Percentiles rank a stretch among this genome's conserved stretches.
Conservation (phyloP, 1,284 basidiomycete species). For the Rhodotorula sp. region DNA sequence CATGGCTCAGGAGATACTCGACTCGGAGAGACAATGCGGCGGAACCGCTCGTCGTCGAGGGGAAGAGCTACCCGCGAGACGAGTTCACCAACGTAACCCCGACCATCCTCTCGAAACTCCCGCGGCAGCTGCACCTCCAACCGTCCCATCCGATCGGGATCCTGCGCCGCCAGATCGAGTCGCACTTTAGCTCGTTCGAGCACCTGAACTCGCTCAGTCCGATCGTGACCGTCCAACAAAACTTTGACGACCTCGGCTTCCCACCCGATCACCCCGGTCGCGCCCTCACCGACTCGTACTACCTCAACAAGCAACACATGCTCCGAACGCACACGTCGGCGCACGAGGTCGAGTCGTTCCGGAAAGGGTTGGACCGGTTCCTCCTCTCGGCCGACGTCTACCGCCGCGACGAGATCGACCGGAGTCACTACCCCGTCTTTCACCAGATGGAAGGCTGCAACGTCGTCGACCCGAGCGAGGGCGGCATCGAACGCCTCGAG, state of each 20-base stretch:
- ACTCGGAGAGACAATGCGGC: neutral
- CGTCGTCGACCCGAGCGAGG: conserved; percentile 59
- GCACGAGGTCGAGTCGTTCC: conserved; percentile 92
- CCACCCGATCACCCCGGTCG: conserved; percentile 91
- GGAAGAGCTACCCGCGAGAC: conserved; percentile 63
- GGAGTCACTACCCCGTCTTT: conserved; percentile 95
- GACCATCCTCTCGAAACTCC: conserved; percentile 73
- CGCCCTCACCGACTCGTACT: conserved; percentile 88
- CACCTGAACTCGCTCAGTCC: conserved; percentile 66
- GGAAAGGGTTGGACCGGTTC: conserved; percentile 74
- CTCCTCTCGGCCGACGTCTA: conserved; percentile 98
- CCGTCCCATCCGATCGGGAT: conserved; percentile 82
- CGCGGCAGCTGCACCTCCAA: conserved; percentile 70
- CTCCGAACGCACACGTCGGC: conserved; percentile 96
- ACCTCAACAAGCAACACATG: conserved; percentile 85
- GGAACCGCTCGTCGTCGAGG: conserved; percentile 19
- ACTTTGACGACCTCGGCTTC: conserved; percentile 92
- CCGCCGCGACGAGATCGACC: conserved; percentile 96
- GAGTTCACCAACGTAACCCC: conserved; percentile 79
- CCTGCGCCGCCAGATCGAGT: conserved; percentile 79
- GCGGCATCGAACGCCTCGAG: conserved; percentile 44
- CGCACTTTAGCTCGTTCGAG: conserved; percentile 70
- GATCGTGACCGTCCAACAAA: conserved; percentile 83
- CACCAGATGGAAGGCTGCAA: conserved; percentile 97
- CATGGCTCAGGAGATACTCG: conserved; percentile 4